Evolutionary conservation across 1,284 basidiomycete species (phyloP).

Genomic region (Microbotryomycetes sp.): DNA sequence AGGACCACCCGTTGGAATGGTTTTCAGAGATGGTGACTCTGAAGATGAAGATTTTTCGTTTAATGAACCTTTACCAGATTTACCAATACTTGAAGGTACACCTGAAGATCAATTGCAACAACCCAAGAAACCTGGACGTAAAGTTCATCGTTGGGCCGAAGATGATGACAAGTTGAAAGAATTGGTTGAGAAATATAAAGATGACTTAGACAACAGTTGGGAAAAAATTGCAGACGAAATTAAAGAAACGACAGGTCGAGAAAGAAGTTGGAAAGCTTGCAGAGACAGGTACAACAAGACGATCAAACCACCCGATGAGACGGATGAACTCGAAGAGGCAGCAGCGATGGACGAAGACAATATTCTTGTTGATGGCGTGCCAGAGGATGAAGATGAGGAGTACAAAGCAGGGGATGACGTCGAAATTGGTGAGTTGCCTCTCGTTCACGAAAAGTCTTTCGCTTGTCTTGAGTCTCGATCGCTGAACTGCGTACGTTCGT

Average conservation of each 20-base stretch:
- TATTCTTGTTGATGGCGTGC: background rate
- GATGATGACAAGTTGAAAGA: background rate
- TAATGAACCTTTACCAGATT: background rate
- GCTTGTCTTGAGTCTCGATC: background rate
- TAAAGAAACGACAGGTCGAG: background rate
- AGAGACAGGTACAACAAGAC: background rate
- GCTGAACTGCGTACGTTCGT: background rate
- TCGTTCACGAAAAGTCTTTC: background rate
- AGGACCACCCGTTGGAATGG: background rate
- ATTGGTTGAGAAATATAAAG: background rate
- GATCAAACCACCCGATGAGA: background rate
- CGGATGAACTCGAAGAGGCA: background rate
- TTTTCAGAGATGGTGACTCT: background rate
- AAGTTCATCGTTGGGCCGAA: background rate
- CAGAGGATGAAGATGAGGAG: background rate
- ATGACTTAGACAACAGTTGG: background rate
- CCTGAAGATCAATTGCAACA: too few species aligned
- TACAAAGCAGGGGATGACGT: slow-evolving; percentile 5
- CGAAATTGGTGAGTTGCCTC: background rate
- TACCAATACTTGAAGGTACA: too few species aligned
- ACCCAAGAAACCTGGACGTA: background rate
- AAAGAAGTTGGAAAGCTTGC: background rate
- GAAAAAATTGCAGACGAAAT: background rate
- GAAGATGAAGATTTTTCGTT: background rate
- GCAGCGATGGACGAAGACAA: background rate